Base-by-base conservation (phyloP, 2,329 filamentous ascomycete genomes). In the Dactylonectria macrodidyma region DNA sequence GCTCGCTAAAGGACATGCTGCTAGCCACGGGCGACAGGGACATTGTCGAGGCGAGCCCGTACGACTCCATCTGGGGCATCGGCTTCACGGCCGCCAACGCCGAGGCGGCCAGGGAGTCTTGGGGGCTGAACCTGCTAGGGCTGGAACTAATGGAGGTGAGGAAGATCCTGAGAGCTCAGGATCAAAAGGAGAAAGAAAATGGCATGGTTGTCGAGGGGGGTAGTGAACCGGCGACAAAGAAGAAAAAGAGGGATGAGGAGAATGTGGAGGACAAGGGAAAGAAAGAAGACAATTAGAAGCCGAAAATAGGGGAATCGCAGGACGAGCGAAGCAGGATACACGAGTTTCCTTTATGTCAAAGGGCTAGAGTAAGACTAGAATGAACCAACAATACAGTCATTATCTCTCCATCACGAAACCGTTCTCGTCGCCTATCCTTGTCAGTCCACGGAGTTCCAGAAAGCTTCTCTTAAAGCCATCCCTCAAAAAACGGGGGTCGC, bases 91-190 rank as follows among this genome's bases (percentile, higher is more conserved):
- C 84, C 8, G 81, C 79, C 19, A 80, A 85, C 73, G 90, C 90
- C 3, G 82, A 80, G 62, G 69, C 30, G 2, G 83, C 84, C 57
- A 83, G 85, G 55, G 76, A 79, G 19, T 71, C 78, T 3, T 93
- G 91, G 91, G 91, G 91, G 0, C 65, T 86, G 80, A 93, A 93
- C 79, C 75, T 92, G 65, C 77, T 93, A 54, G 91, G 91, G 0
- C 87, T 87, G 79, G 89, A 86, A 26, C 77, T 93, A 76, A 89
- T 88, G 88, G 83, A 82, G 60, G 89, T 89, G 30, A 85, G 91
- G 68, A 81, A 78, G 70, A 81, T 82, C 70, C 78, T 93, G 70
- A 84, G 83, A 67, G 77, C 81, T 70, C 83, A 85, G 73, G 79
- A 79, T 26, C 65, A 67, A 65, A 36, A 61, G 34, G 44, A 51